Evolutionary conservation across 345 rosid species (phyloP).

Genomic region (Salix brachista): DNA sequence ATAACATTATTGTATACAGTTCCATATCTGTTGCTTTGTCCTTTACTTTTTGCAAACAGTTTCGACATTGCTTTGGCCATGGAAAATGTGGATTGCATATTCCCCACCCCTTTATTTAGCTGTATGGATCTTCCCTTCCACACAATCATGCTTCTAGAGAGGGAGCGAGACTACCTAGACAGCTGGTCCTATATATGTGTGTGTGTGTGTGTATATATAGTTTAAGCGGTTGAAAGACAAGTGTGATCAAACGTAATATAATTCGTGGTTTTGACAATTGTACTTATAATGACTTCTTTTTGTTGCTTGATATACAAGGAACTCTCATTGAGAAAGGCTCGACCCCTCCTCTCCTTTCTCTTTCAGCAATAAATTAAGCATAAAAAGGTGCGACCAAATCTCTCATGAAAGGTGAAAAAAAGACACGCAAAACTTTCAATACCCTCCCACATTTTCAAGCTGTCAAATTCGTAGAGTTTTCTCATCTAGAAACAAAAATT

Average conservation of each 20-base stretch:
- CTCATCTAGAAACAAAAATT: not conserved
- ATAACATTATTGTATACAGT: not conserved
- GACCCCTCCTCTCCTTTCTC: slow-evolving; percentile 16
- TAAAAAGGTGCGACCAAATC: slow-evolving; percentile 27
- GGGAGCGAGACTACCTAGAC: not conserved
- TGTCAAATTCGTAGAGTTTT: not conserved
- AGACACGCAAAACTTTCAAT: slow-evolving; percentile 1
- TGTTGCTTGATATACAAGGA: slow-evolving; percentile 52
- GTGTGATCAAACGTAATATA: slow-evolving; percentile 35
- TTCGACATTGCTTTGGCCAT: slow-evolving; percentile 40
- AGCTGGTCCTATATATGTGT: not conserved
- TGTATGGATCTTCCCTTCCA: slow-evolving; percentile 16
- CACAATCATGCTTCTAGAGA: slow-evolving; percentile 14
- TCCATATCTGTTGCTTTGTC: not conserved
- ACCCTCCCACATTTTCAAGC: slow-evolving; percentile 14
- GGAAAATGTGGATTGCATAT: slow-evolving; percentile 38
- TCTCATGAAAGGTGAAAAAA: slow-evolving; percentile 19
- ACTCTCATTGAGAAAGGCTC: slow-evolving; percentile 42
- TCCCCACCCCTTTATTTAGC: slow-evolving; percentile 31
- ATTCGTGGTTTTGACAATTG: slow-evolving; percentile 36
- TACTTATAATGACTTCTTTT: slow-evolving; percentile 17
- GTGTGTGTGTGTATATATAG: not conserved
- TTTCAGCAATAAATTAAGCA: slow-evolving; percentile 26
- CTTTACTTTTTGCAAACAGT: slow-evolving; percentile 4
- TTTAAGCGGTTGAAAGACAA: slow-evolving; percentile 3